Evolutionary conservation across 2,329 filamentous ascomycete genomes (phyloP), one percentile per base, ranked within the genome.

Genomic region (Myrmaecium sp.): DNA sequence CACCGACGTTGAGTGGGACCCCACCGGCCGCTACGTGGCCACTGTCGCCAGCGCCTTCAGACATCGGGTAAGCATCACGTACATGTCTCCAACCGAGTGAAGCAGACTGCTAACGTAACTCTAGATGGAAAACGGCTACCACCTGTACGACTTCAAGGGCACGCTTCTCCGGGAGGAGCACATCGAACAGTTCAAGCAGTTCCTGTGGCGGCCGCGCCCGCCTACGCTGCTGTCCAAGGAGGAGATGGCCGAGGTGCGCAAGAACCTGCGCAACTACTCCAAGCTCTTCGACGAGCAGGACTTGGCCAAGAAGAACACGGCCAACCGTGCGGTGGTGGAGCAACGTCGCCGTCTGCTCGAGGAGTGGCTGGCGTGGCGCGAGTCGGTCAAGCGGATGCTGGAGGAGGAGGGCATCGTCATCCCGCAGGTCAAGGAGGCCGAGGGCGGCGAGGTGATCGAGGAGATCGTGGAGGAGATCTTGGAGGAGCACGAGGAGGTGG

Each of bases 121-220:
- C 25, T 47, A 93, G 81, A 93, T 95, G 82, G 89, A 98, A 64
- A 98, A 95, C 52, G 89, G 89, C 36, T 98, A 93, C 64, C 86
- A 95, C 54, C 62, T 98, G 34, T 95, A 94, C 67, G 84, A 92
- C 51, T 98, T 98, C 69, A 79, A 74, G 52, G 91, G 89, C 37
- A 75, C 79, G 42, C 69, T 77, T 29, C 71, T 98, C 29, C 75
- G 83, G 32, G 91, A 98, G 58, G 81, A 94, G 55, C 75, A 74
- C 27, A 67, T 92, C 32, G 89, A 98, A 39, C 91, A 91, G 57
- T 95, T 98, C 70, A 94, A 94, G 69, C 89, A 98, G 56, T 81
- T 84, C 58, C 57, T 80, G 36, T 98, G 89, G 89, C 78, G 89
- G 23, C 89, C 89, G 12, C 78, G 89, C 22, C 89, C 89, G 12